Evolutionary conservation across 2,329 filamentous ascomycete genomes (phyloP), one percentile per base, ranked within the genome.

Genomic region (Aspergillus uvarum): DNA sequence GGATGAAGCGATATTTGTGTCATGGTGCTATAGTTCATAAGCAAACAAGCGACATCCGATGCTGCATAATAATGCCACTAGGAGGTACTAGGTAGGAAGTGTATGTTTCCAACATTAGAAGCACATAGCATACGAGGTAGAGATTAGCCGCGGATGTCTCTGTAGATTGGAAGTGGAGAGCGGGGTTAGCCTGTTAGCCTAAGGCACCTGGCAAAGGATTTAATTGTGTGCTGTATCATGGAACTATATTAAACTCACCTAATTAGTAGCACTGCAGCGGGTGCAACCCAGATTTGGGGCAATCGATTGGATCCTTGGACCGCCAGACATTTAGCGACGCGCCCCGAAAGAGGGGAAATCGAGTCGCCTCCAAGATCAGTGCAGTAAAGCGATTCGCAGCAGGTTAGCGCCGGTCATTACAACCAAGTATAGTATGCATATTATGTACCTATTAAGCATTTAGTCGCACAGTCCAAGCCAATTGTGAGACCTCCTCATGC

Each of bases 81-180:
- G 32, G 14, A 35, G 14, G 42, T 47, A 22, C 22, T 22, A 22
- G 22, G 22, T 22, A 26, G 32, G 14, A 16, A 44, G 38, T 38
- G 35, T 16, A 10, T 47, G 49, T 56, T 48, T 35, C 56, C 56
- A 61, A 59, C 56, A 59, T 59, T 61, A 61, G 59, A 59, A 61
- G 47, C 51, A 59, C 26, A 8, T 29, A 22, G 12, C 52, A 44
- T 29, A 35, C 14, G 4, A 35, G 14, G 8, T 35, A 5, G 32
- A 22, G 42, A 44, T 14, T 60, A 58, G 35, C 47, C 54, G 54
- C 58, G 50, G 48, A 16, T 50, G 32, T 29, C 26, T 8, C 26
- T 10, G 26, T 29, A 29, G 26, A 29, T 29, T 10, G 51, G 16
- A 29, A 29, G 47, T 44, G 53, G 35, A 22, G 19, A 26, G 19